phyloP scores from a whole-genome alignment of 148 eudicot species.

The Rhododendron molle region DNA sequence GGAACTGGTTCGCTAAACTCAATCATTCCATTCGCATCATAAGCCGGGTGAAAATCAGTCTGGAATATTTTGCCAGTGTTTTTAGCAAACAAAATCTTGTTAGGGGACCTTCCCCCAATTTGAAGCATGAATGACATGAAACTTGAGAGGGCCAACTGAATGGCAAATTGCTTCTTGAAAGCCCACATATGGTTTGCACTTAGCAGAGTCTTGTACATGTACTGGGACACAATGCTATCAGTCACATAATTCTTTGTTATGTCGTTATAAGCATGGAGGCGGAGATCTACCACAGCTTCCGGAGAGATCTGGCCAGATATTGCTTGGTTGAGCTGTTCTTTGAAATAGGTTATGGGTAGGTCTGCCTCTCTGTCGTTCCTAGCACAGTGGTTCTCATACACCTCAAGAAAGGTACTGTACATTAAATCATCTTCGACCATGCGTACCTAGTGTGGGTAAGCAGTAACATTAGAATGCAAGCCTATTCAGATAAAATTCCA shows the following conservation, averaged over 20 bases:
- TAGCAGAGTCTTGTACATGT: slow-evolving; percentile 81
- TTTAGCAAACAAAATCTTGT: slow-evolving; percentile 92
- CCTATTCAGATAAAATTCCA: neutral
- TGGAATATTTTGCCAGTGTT: slow-evolving; percentile 96
- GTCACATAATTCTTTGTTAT: slow-evolving; percentile 61
- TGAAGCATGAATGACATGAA: slow-evolving; percentile 92
- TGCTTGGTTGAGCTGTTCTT: slow-evolving; percentile 95
- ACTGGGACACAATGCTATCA: slow-evolving; percentile 87
- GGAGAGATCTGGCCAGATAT: slow-evolving; percentile 82
- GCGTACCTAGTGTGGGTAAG: slow-evolving; percentile 54
- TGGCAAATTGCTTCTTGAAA: slow-evolving; percentile 93
- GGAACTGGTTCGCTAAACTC: slow-evolving; percentile 98
- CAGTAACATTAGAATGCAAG: slow-evolving; percentile 10
- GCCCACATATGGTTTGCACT: slow-evolving; percentile 98
- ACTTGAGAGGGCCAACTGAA: slow-evolving; percentile 91
- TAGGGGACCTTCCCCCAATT: slow-evolving; percentile 95
- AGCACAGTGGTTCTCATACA: slow-evolving; percentile 96
- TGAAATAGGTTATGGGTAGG: slow-evolving; percentile 81
- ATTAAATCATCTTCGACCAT: slow-evolving; percentile 99
- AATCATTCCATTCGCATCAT: slow-evolving; percentile 94
- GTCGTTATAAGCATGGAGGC: slow-evolving; percentile 86
- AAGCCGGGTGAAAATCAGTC: slow-evolving; percentile 96
- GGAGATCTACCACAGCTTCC: slow-evolving; percentile 87
- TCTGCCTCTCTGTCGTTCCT: slow-evolving; percentile 93
- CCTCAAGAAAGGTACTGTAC: slow-evolving; percentile 98